Percentiles rank a stretch among this genome's conserved stretches.
phyloP scores from a whole-genome alignment of 2,329 filamentous ascomycete species.

The Thermomyces lanuginosus region DNA sequence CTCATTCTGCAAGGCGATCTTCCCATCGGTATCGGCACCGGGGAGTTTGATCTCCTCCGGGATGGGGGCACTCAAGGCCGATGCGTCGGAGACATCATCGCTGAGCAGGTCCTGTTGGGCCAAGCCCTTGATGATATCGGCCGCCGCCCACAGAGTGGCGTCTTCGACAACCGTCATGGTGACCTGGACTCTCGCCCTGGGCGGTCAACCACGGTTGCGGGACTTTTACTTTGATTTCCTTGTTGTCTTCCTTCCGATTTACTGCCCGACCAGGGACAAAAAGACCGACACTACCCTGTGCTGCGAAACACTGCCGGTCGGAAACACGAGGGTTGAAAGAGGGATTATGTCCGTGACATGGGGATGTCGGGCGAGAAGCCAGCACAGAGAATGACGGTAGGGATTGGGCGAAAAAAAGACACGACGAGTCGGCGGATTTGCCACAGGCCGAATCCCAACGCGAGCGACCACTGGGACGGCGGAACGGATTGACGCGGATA shows the following conservation, averaged over 20 bases:
- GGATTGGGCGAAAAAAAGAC: neutral
- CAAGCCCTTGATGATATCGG: constrained; percentile 28
- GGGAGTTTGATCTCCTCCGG: constrained; percentile 51
- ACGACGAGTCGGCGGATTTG: neutral
- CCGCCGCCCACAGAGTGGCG: constrained; percentile 30
- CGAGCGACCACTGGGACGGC: no score
- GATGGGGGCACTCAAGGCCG: constrained; percentile 34
- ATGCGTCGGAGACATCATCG: constrained; percentile 18
- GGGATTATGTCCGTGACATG: constrained; percentile 5
- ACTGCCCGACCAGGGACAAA: constrained; percentile 1
- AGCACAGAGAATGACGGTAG: constrained; percentile 1
- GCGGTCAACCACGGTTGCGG: neutral
- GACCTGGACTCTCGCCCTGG: constrained; percentile 11
- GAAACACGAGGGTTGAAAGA: constrained; percentile 6
- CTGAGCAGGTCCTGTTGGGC: constrained; percentile 20
- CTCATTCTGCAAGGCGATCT: constrained; percentile 66
- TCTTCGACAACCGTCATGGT: constrained; percentile 33
- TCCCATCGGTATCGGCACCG: constrained; percentile 57
- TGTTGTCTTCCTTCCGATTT: neutral
- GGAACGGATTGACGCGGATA: no score
- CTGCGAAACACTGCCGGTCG: no score
- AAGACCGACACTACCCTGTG: constrained; percentile 1
- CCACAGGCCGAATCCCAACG: no score
- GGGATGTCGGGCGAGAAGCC: constrained; percentile 4
- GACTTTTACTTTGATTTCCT: neutral